These are phyloP conservation scores for Penicillium oxalicum DNA, from an alignment of 2,329 filamentous ascomycete species.

Conservation along the genomic window DNA sequence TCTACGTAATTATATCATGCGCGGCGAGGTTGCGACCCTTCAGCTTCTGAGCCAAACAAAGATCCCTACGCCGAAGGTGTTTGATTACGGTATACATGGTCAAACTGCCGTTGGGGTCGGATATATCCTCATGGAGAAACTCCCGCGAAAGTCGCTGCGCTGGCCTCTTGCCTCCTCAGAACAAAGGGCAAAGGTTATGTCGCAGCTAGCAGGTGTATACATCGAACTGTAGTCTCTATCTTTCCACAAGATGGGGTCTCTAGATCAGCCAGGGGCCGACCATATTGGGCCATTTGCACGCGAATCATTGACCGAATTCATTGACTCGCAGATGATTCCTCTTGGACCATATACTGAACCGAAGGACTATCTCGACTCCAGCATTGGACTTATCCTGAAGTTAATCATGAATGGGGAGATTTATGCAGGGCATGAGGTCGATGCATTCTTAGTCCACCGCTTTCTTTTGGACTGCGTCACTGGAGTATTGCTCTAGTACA, in stretches of 20 bases:
- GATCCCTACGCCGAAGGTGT: constrained; percentile 36
- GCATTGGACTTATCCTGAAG: no score
- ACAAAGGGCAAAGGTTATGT: not conserved
- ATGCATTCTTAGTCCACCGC: no score
- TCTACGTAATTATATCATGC: constrained; percentile 28
- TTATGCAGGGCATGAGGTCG: no score
- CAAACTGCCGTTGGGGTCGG: constrained; percentile 34
- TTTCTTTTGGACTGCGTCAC: no score
- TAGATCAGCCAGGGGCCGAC: constrained; percentile 13
- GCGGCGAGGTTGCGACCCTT: constrained; percentile 31
- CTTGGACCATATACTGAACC: no score
- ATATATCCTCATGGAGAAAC: constrained; percentile 42
- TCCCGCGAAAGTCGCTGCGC: constrained; percentile 28
- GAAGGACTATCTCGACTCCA: no score
- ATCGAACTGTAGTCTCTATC: not conserved
- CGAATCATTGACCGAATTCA: no score
- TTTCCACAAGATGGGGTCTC: not conserved
- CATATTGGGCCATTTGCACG: no score
- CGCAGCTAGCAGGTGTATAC: not conserved
- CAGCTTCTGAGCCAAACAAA: constrained; percentile 33
- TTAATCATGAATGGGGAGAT: no score
- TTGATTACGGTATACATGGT: constrained; percentile 30
- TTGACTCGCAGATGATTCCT: no score
- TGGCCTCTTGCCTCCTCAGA: not conserved
- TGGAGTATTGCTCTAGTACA: constrained; percentile 6